These are phyloP conservation scores for Pneumocystis jirovecii DNA, from an alignment of 1,139 yeast genomes.

Conservation along the genomic window DNA sequence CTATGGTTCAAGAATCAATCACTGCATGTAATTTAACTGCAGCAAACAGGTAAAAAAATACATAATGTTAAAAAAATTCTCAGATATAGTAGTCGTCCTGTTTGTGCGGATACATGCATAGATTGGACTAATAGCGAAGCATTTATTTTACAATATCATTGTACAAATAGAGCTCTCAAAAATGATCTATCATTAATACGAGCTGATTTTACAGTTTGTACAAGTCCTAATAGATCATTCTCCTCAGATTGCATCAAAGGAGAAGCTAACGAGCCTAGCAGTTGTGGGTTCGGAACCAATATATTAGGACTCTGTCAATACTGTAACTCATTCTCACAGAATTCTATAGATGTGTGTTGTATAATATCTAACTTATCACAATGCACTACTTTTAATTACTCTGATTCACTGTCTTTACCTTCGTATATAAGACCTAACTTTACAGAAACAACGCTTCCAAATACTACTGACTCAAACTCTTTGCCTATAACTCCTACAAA, in stretches of 20 bases:
- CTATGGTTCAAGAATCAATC: slow-evolving; percentile 6
- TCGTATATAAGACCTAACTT: background rate
- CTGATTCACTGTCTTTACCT: background rate
- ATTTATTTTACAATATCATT: slow-evolving; percentile 1
- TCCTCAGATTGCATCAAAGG: slow-evolving; percentile 6
- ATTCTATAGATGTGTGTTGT: background rate
- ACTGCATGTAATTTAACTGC: background rate
- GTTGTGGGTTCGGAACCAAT: slow-evolving; percentile 7
- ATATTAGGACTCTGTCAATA: slow-evolving; percentile 3
- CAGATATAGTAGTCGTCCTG: background rate
- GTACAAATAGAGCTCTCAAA: slow-evolving; percentile 1
- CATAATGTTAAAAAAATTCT: background rate
- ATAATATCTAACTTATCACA: background rate
- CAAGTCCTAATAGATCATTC: slow-evolving; percentile 6
- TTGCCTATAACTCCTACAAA: background rate
- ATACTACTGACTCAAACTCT: background rate
- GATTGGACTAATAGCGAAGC: slow-evolving; percentile 2
- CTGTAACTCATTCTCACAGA: slow-evolving; percentile 2
- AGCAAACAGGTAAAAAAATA: background rate
- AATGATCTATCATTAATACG: slow-evolving; percentile 1
- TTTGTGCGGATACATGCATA: slow-evolving; percentile 9
- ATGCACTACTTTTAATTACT: background rate
- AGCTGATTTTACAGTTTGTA: slow-evolving; percentile 6
- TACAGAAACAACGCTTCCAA: background rate
- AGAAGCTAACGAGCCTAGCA: background rate